Evolutionary conservation across 192 early-diverging fungal genomes (phyloP).

Genomic region (Coemansia sp.): DNA sequence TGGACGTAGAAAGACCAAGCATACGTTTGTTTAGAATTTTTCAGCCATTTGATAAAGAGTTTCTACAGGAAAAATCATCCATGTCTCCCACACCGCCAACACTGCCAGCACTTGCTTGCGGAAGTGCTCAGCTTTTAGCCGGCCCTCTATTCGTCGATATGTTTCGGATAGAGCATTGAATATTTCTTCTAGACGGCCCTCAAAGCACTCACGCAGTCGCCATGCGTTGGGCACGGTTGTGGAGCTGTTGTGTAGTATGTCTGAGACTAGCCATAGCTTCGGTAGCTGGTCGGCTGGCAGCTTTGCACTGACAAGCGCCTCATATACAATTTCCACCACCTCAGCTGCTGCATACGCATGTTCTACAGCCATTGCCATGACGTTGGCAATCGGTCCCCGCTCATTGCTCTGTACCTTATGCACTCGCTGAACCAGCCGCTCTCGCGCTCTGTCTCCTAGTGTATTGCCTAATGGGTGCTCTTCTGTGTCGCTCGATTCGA

Average conservation of each 20-base stretch:
- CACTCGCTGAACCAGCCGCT: constrained; percentile 29
- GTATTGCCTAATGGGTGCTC: constrained; percentile 11
- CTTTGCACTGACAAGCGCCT: constrained; percentile 55
- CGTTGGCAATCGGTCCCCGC: constrained; percentile 63
- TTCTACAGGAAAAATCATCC: constrained; percentile 78
- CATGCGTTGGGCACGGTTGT: constrained; percentile 81
- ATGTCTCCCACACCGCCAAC: constrained; percentile 82
- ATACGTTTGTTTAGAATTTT: constrained; percentile 25
- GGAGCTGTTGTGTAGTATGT: constrained; percentile 86
- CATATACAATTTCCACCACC: constrained; percentile 66
- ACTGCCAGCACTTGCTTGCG: constrained; percentile 62
- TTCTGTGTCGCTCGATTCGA: constrained; percentile 50
- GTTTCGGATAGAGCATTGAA: constrained; percentile 70
- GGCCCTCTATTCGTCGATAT: constrained; percentile 64
- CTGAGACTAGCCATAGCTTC: constrained; percentile 80
- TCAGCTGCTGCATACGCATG: constrained; percentile 79
- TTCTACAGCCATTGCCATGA: constrained; percentile 82
- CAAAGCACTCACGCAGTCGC: constrained; percentile 74
- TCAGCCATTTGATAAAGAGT: constrained; percentile 12
- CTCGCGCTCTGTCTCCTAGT: constrained; percentile 26
- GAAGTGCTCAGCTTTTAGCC: constrained; percentile 81
- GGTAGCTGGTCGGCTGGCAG: constrained; percentile 65
- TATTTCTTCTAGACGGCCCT: constrained; percentile 58
- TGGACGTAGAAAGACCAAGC: constrained; percentile 37
- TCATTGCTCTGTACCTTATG: constrained; percentile 10